Evolutionary conservation across 2,329 filamentous ascomycete genomes (phyloP).

Genomic region (Stagonosporopsis tanaceti): DNA sequence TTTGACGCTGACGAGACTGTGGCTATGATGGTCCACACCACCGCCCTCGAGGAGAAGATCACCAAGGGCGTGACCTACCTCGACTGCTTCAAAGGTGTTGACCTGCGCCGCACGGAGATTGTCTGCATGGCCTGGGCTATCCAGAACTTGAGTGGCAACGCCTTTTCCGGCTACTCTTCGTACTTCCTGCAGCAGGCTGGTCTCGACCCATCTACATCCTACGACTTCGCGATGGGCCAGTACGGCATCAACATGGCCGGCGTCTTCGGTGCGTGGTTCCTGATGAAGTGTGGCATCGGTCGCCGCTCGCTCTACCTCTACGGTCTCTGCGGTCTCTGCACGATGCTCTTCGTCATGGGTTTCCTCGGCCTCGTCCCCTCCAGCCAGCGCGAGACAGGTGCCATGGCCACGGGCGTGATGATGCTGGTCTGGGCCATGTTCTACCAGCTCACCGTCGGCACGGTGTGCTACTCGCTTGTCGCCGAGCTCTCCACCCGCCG

Average conservation of each 20-base stretch:
- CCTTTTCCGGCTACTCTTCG: constrained; percentile 58
- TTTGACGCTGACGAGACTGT: constrained; percentile 86
- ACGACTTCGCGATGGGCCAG: constrained; percentile 62
- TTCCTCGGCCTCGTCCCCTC: constrained; percentile 79
- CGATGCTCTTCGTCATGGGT: constrained; percentile 82
- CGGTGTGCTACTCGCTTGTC: constrained; percentile 88
- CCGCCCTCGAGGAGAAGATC: constrained; percentile 78
- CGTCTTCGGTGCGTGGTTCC: constrained; percentile 80
- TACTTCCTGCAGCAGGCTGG: constrained; percentile 61
- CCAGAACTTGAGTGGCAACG: constrained; percentile 58
- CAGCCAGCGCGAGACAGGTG: constrained; percentile 65
- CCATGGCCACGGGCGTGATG: constrained; percentile 81
- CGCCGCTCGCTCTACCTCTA: constrained; percentile 79
- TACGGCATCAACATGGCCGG: constrained; percentile 78
- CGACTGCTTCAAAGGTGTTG: constrained; percentile 84
- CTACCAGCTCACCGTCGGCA: constrained; percentile 88
- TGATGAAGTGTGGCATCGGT: constrained; percentile 78
- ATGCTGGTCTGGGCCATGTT: constrained; percentile 66
- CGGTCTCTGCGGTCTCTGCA: constrained; percentile 73
- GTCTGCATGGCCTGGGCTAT: constrained; percentile 63
- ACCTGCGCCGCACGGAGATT: constrained; percentile 80
- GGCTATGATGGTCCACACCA: constrained; percentile 92
- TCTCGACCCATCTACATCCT: constrained; percentile 52
- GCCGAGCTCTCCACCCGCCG: constrained; percentile 83
- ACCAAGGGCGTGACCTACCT: constrained; percentile 76